A percentile compares a stretch with the other conserved stretches of the same genome.
phyloP scores from a whole-genome alignment of 345 rosid species.

The Passiflora organensis region DNA sequence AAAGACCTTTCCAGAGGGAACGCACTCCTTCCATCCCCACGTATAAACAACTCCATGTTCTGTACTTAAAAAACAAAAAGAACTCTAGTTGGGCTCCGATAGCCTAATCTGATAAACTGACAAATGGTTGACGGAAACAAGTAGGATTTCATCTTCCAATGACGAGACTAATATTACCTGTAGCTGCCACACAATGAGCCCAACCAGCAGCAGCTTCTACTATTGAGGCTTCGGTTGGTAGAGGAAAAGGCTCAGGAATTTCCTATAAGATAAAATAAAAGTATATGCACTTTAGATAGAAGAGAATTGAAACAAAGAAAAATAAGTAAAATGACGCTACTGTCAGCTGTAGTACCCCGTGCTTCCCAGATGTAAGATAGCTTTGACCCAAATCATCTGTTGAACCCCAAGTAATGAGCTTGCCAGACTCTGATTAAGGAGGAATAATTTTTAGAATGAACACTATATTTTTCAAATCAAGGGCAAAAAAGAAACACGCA shows the following conservation, averaged over 20 bases:
- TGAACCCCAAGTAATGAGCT: slow-evolving; percentile 99
- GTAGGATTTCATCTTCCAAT: not conserved
- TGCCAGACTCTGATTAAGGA: slow-evolving; percentile 63
- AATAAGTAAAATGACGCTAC: slow-evolving; percentile 2
- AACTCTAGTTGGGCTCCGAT: not conserved
- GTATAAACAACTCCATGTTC: slow-evolving; percentile 77
- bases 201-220: slow-evolving; percentile 85
- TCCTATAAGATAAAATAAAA: slow-evolving; percentile 41
- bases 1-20: slow-evolving; percentile 79
- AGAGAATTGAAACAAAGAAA: not conserved
- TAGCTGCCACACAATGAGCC: slow-evolving; percentile 94
- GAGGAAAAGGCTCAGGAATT: slow-evolving; percentile 92
- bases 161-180: slow-evolving; percentile 43
- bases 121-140: too few species aligned
- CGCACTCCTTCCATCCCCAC: slow-evolving; percentile 99
- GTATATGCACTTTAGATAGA: slow-evolving; percentile 6
- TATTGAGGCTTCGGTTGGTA: slow-evolving; percentile 65
- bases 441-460: slow-evolving; percentile 8
- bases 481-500: not conserved
- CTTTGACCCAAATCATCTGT: slow-evolving; percentile 98
- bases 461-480: not conserved
- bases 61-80: slow-evolving; percentile 26
- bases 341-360: slow-evolving; percentile 54
- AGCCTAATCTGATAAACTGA: too few species aligned
- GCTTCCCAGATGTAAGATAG: slow-evolving; percentile 94